phyloP scores from a whole-genome alignment of 257 asterid genomes.

The Solanum bulbocastanum region DNA sequence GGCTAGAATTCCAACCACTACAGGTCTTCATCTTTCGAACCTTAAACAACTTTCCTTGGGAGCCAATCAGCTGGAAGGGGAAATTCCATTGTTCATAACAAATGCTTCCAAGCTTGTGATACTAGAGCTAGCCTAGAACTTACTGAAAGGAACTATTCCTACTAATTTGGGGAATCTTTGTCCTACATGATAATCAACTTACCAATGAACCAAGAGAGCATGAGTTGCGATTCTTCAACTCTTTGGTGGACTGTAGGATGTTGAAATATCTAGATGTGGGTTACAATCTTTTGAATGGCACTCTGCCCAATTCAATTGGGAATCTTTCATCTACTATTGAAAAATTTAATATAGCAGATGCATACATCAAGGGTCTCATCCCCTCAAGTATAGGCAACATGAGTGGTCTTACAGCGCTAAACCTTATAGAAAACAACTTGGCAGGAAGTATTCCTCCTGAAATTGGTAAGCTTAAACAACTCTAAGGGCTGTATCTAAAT shows the following conservation, averaged over 20 bases:
- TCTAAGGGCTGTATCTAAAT: not conserved
- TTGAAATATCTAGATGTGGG: slow-evolving; percentile 7
- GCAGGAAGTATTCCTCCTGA: too few relatives aligned
- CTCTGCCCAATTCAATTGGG: slow-evolving; percentile 17
- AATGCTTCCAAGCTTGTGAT: slow-evolving; percentile 16
- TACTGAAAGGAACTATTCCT: slow-evolving; percentile 14
- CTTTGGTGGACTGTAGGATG: slow-evolving; percentile 15
- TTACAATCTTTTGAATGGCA: slow-evolving; percentile 7
- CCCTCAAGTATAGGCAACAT: not conserved
- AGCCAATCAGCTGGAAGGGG: slow-evolving; percentile 12
- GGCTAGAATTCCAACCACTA: slow-evolving; percentile 7
- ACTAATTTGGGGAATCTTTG: slow-evolving; percentile 16
- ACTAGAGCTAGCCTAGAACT: slow-evolving; percentile 5
- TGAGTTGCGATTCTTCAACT: slow-evolving; percentile 14
- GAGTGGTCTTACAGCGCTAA: fast-evolving
- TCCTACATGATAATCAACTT: slow-evolving; percentile 7
- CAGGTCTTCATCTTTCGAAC: slow-evolving; percentile 14
- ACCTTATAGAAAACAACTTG: too few relatives aligned
- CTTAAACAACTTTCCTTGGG: slow-evolving; percentile 10
- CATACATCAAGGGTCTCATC: not conserved
- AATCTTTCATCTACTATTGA: slow-evolving; percentile 18
- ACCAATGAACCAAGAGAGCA: not conserved
- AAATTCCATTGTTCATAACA: slow-evolving; percentile 11
- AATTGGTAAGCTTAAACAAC: too few relatives aligned
- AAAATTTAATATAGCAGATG: not conserved